Evolutionary conservation across 2,329 filamentous ascomycete genomes (phyloP).

Genomic region (Penicillium sp.): DNA sequence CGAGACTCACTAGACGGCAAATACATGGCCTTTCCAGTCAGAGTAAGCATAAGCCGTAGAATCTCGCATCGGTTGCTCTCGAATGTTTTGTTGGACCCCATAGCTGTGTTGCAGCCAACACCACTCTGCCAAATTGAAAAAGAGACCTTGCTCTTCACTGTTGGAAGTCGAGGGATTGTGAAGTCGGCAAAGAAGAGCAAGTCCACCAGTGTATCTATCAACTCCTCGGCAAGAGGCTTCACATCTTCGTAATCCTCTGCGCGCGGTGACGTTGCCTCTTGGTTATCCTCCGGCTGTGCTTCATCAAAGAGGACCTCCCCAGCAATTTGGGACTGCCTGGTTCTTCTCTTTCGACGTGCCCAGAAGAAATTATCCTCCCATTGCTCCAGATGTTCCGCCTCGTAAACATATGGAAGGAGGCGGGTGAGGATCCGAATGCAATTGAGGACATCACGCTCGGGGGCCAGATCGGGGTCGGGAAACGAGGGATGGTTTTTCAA

Average conservation of each 20-base stretch:
- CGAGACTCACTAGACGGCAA: slow-evolving; percentile 58
- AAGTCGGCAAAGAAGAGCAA: slow-evolving; percentile 86
- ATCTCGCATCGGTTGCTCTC: slow-evolving; percentile 91
- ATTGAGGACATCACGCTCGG: slow-evolving; percentile 80
- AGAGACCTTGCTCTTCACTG: slow-evolving; percentile 68
- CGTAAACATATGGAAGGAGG: slow-evolving; percentile 82
- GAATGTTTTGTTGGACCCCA: slow-evolving; percentile 79
- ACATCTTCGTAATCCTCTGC: slow-evolving; percentile 65
- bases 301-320: slow-evolving; percentile 80
- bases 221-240: slow-evolving; percentile 81
- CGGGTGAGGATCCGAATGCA: slow-evolving; percentile 86
- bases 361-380: slow-evolving; percentile 97
- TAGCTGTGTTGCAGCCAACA: slow-evolving; percentile 83
- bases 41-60: slow-evolving; percentile 70
- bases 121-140: slow-evolving; percentile 98
- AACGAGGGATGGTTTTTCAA: slow-evolving; percentile 85
- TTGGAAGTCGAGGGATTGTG: slow-evolving; percentile 65
- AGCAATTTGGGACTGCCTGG: slow-evolving; percentile 55
- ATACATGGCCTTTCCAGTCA: slow-evolving; percentile 90
- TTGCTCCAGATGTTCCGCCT: slow-evolving; percentile 66
- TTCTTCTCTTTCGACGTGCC: slow-evolving; percentile 63
- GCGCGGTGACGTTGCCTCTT: slow-evolving; percentile 35
- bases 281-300: slow-evolving; percentile 48
- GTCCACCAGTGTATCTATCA: slow-evolving; percentile 82
- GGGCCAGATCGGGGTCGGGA: slow-evolving; percentile 74